These are phyloP conservation scores for Cyberlindnera euphorbiae DNA, from an alignment of 805 yeast genomes.

Conservation along the genomic window DNA sequence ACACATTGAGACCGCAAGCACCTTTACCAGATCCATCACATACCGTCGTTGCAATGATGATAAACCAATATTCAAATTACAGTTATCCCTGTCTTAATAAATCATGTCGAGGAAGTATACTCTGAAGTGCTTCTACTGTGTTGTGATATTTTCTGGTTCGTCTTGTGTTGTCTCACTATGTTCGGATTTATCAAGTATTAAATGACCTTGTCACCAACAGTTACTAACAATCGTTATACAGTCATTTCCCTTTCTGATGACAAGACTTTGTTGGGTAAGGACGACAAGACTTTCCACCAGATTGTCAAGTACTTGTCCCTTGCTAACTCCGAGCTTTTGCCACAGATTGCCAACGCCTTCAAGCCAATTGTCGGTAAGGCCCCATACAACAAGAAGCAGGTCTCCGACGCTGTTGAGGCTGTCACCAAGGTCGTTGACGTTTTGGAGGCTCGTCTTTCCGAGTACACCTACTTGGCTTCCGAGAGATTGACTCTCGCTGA, in stretches of 20 bases:
- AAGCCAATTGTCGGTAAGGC: conserved; percentile 54
- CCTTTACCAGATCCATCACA: background rate
- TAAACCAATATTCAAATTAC: conserved; percentile 47
- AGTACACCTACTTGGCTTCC: conserved; percentile 65
- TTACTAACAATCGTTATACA: conserved; percentile 8
- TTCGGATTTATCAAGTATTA: too few species aligned
- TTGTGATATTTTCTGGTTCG: too few species aligned
- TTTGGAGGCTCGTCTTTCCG: conserved; percentile 53
- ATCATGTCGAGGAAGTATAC: conserved; percentile 60
- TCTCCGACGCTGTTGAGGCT: conserved; percentile 40
- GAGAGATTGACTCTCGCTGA: conserved; percentile 67
- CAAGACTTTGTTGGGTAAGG: conserved; percentile 56
- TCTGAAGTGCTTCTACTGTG: conserved; percentile 48
- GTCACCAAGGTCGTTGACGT: conserved; percentile 35
- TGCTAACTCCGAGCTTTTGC: conserved; percentile 62
- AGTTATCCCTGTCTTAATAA: conserved; percentile 86
- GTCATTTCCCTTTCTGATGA: conserved; percentile 32
- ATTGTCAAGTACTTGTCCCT: conserved; percentile 76
- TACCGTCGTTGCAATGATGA: conserved; percentile 61
- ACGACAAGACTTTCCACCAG: conserved; percentile 51
- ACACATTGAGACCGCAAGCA: too few species aligned
- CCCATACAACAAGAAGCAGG: conserved; percentile 74
- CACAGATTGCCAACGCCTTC: conserved; percentile 45
- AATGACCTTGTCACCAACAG: background rate
- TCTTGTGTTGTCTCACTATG: too few species aligned